Evolutionary conservation across 306 rosid genomes (phyloP).

Genomic region (Sindora glabra): DNA sequence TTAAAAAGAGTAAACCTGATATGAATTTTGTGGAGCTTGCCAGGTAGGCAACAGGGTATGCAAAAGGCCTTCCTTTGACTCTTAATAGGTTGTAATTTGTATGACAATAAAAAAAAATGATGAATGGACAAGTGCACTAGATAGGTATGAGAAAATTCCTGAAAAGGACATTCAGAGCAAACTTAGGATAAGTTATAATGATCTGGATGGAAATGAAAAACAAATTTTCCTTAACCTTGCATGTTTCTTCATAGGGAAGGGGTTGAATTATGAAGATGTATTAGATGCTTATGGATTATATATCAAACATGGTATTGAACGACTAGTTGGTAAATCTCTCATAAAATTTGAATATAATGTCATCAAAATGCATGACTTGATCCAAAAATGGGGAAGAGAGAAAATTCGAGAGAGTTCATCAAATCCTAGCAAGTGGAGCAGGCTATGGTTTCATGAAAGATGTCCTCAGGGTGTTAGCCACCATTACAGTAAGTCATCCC

Average conservation of each 20-base stretch:
- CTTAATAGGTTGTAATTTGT: background rate
- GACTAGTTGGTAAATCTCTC: constrained; percentile 10
- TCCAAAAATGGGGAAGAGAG: constrained; percentile 25
- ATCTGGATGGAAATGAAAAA: constrained; percentile 7
- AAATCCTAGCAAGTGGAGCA: constrained; percentile 25
- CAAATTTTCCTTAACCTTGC: constrained; percentile 14
- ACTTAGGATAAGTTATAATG: constrained; percentile 13
- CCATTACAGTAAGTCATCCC: constrained; percentile 22
- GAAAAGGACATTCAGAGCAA: background rate
- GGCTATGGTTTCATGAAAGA: constrained; percentile 31
- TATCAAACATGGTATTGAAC: background rate
- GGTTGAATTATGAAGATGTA: background rate
- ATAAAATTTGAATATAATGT: background rate
- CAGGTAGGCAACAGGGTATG: background rate
- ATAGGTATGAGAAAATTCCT: background rate
- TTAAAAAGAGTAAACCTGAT: background rate
- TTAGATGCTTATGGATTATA: constrained; percentile 2
- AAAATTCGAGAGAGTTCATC: constrained; percentile 7
- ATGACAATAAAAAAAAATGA: background rate
- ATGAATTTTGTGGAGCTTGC: background rate
- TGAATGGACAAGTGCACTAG: background rate
- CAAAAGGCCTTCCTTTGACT: constrained; percentile 14
- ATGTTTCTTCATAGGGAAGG: constrained; percentile 22
- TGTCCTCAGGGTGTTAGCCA: constrained; percentile 15
- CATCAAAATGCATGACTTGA: constrained; percentile 23